Percentiles rank a stretch among this genome's conserved stretches.
phyloP scores from a whole-genome alignment of 202 grass and related monocot species.

The Schoenoplectus triqueter region DNA sequence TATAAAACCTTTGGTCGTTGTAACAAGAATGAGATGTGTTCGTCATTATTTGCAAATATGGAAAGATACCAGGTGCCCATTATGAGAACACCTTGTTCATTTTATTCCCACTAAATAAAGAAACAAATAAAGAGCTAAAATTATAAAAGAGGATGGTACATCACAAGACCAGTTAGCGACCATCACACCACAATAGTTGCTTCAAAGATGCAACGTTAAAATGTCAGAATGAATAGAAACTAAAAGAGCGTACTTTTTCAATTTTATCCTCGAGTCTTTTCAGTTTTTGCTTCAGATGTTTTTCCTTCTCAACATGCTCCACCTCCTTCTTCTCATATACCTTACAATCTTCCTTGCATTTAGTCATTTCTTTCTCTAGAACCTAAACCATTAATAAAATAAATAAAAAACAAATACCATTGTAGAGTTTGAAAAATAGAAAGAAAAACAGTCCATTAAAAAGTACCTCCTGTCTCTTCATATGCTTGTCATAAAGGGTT shows the following conservation, averaged over 20 bases:
- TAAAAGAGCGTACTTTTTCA: constrained; percentile 66
- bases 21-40: background rate
- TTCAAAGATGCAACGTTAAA: background rate
- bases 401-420: constrained; percentile 35
- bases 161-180: background rate
- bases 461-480: constrained; percentile 86
- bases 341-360: constrained; percentile 90
- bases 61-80: constrained; percentile 4
- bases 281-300: constrained; percentile 92
- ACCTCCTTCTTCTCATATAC: constrained; percentile 86
- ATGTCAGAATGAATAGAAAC: background rate
- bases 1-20: too few species aligned
- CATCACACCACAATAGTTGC: background rate
- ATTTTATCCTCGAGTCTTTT: constrained; percentile 86
- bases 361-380: constrained; percentile 78
- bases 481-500: constrained; percentile 63
- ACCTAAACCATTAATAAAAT: constrained; percentile 53
- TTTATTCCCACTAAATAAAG: constrained; percentile 10
- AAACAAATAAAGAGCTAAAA: background rate
- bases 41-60: background rate
- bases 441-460: constrained; percentile 36
- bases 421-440: background rate
- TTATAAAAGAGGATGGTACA: background rate
- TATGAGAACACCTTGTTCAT: background rate
- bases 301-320: constrained; percentile 83